A percentile compares a stretch with the other conserved stretches of the same genome.
These are phyloP conservation scores for Diaporthe humulicola DNA, from an alignment of 2,329 filamentous ascomycete genomes.

Conservation along the genomic window DNA sequence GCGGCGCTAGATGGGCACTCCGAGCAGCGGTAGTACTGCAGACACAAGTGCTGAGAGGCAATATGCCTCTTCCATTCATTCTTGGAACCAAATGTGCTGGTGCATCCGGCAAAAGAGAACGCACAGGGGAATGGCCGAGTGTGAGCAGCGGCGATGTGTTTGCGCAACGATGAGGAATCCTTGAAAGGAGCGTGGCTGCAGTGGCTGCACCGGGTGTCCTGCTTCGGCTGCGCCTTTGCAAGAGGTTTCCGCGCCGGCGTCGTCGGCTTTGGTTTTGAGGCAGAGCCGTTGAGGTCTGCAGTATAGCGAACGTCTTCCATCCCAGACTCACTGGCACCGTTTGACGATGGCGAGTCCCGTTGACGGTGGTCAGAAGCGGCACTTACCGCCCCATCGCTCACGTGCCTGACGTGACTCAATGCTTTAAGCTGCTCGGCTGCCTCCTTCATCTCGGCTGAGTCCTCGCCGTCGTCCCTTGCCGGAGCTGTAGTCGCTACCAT, in stretches of 20 bases:
- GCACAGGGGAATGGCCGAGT: conserved; percentile 86
- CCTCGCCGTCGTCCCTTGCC: conserved; percentile 65
- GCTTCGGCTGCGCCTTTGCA: conserved; percentile 63
- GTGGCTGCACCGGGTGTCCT: conserved; percentile 71
- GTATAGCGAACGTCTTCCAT: conserved; percentile 55
- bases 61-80: conserved; percentile 99
- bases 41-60: conserved; percentile 85
- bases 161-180: conserved; percentile 74
- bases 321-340: conserved; percentile 55
- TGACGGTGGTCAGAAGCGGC: conserved; percentile 44
- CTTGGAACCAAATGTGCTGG: conserved; percentile 88
- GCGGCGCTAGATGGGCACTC: conserved; percentile 66
- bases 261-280: conserved; percentile 56
- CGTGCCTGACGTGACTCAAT: conserved; percentile 72
- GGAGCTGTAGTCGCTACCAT: conserved; percentile 33
- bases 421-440: conserved; percentile 77
- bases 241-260: conserved; percentile 57
- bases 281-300: conserved; percentile 51
- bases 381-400: conserved; percentile 58
- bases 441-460: conserved; percentile 78
- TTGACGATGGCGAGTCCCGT: conserved; percentile 52
- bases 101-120: conserved; percentile 86
- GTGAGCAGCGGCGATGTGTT: conserved; percentile 77
- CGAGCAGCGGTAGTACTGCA: conserved; percentile 75
- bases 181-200: conserved; percentile 77